Evolutionary conservation across 441 rosid species (phyloP), one percentile per base, ranked within the genome.

Genomic region (Mallotus repandus): DNA sequence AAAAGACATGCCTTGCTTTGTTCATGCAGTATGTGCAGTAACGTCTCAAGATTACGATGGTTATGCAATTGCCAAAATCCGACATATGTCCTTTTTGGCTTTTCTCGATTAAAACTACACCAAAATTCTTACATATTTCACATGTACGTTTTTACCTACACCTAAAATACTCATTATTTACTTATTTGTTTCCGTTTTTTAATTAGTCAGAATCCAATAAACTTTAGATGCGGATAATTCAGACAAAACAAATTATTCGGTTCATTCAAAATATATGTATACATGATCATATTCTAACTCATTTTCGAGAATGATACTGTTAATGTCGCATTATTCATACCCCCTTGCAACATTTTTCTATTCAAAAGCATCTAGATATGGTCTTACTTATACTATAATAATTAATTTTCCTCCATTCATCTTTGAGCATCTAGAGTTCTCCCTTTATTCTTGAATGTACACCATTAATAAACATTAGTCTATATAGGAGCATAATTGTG

Each of bases 341-440:
- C 54, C 54, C 18, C 49, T 45, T 45, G 11, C 7, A 45, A 45
- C 9, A 7, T 45, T 45, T 8, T 8, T 15, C n/a, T 15, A 15
- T 13, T 1, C 66, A 60, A 59, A 65, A 52, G 55, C 43, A 2
- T 61, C 59, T 68, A 69, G 55, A 55, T 15, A 10, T 35, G 2
- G 7, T 4, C 45, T 38, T 38, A 4, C 41, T 38, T 38, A 7
- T 38, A 38, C 41, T 38, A 38, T 38, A 38, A 38, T 38, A 35
- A 14, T 16, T 29, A 56, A 59, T 69, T 71, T 58, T 80, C 52
- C 48, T 43, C 73, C 74, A n/a, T 70, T 69, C 50, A 65, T 45
- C 54, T 21, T 38, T 52, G 38, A 32, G 84, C 74, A 72, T 81
- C 84, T 66, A 38, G 41, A 38, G 41, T n/a, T 67, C 64, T 19